phyloP scores from a whole-genome alignment of 2,329 filamentous ascomycete species.

The Epichloe scottii region DNA sequence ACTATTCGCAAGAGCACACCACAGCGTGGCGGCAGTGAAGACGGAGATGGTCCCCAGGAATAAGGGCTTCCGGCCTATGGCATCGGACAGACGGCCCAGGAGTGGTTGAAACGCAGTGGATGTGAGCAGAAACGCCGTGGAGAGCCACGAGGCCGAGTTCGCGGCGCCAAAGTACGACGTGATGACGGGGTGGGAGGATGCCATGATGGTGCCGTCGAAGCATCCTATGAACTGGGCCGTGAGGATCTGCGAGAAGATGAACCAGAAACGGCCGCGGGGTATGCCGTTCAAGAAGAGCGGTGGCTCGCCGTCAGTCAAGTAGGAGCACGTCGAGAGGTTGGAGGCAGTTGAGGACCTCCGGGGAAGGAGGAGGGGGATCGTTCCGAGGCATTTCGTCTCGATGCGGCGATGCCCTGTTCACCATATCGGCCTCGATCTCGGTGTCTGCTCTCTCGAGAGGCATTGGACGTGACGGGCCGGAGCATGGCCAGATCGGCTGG shows the following conservation, averaged over 20 bases:
- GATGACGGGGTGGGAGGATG: conserved; percentile 67
- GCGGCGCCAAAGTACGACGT: conserved; percentile 68
- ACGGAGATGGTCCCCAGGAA: conserved; percentile 52
- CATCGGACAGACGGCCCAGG: conserved; percentile 62
- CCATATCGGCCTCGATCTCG: background rate
- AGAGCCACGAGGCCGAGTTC: conserved; percentile 72
- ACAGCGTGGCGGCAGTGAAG: conserved; percentile 52
- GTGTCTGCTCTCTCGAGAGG: background rate
- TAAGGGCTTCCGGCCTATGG: conserved; percentile 53
- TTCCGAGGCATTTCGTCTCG: conserved; percentile 9
- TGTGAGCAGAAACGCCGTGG: conserved; percentile 65
- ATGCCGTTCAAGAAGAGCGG: conserved; percentile 32
- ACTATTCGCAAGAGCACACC: conserved; percentile 54
- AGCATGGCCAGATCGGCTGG: conserved; percentile 27
- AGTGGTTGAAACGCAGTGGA: conserved; percentile 66
- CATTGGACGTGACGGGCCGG: conserved; percentile 11
- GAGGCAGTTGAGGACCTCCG: conserved; percentile 1
- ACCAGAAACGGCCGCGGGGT: conserved; percentile 42
- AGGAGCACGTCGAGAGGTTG: conserved; percentile 3
- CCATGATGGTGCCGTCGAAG: conserved; percentile 74
- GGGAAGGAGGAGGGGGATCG: conserved; percentile 14
- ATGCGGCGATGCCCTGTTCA: background rate
- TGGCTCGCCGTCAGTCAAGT: background rate
- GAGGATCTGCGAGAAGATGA: conserved; percentile 48
- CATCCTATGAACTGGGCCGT: conserved; percentile 44